phyloP scores from a whole-genome alignment of 1,139 yeast species.

The Pneumocystis jirovecii region DNA sequence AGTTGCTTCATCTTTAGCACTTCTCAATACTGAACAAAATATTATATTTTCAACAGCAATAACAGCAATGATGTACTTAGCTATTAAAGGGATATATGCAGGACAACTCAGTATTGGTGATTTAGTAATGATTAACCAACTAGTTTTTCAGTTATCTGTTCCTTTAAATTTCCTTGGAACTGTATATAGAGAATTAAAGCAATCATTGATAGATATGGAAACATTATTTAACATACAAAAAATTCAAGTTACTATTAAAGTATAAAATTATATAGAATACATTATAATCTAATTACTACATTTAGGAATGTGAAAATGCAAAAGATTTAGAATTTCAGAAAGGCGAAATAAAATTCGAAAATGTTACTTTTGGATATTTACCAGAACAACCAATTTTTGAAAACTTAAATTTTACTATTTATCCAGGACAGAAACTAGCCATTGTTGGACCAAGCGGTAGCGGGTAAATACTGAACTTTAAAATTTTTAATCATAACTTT shows the following conservation, averaged over 20 bases:
- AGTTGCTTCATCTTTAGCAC: slow-evolving; percentile 84
- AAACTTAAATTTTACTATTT: slow-evolving; percentile 68
- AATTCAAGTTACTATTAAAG: slow-evolving; percentile 51
- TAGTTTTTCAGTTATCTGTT: slow-evolving; percentile 73
- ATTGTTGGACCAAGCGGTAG: slow-evolving; percentile 84
- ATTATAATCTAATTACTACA: slow-evolving; percentile 13
- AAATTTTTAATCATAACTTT: slow-evolving; percentile 21
- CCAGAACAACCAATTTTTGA: slow-evolving; percentile 71
- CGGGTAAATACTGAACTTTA: slow-evolving; percentile 29
- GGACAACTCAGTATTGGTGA: slow-evolving; percentile 86
- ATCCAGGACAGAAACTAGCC: slow-evolving; percentile 78
- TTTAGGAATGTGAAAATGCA: slow-evolving; percentile 26
- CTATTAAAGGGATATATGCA: slow-evolving; percentile 73
- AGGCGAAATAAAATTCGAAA: slow-evolving; percentile 74
- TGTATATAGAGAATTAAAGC: slow-evolving; percentile 14
- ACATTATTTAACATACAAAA: slow-evolving; percentile 70
- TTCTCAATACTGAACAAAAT: slow-evolving; percentile 80
- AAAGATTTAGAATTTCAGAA: slow-evolving; percentile 36
- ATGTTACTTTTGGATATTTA: slow-evolving; percentile 84
- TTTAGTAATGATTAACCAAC: slow-evolving; percentile 40
- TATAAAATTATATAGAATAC: slow-evolving; percentile 10
- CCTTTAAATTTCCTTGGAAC: slow-evolving; percentile 16
- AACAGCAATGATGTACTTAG: slow-evolving; percentile 96
- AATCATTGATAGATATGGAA: slow-evolving; percentile 16
- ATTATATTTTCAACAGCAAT: slow-evolving; percentile 77